Base-by-base conservation (phyloP, 192 early-diverging fungal species). In the Coemansia sp. region DNA sequence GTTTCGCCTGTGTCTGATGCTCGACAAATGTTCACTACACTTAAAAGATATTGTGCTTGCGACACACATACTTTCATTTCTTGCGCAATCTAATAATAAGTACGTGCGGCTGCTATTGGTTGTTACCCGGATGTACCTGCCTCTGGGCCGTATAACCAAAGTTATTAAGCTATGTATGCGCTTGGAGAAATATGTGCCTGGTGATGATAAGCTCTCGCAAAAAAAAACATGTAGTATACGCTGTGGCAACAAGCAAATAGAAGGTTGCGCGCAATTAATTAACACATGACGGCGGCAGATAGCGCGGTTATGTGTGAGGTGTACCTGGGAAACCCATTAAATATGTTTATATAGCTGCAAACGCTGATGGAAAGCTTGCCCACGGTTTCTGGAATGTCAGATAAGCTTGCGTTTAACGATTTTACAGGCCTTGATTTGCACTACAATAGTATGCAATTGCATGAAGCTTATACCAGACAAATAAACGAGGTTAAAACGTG, bases 371-470 rank as follows among this genome's bases (percentile, higher is more conserved):
- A 25, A 8, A 60, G 30, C 2, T 25, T 59, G 38, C 77, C 77
- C 4, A 40, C 66, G 0, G 67, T 57, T 8, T 71, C 71, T 0
- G 77, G 77, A 0, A 67, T 71, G 1, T 50, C 71, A 1, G 77
- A 80, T 45, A 52, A 60, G 16, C 51, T 80, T 10, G 63, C 73
- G 6, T 69, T 69, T 6, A 80, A 80, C 43, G 73, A 80, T 54
- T 80, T 70, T 48, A 58, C 77, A 3, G 69, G 70, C 0, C 47
- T 80, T 23, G 77, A 80, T 60, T 51, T 80, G 9, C 70, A 70
- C 14, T 73, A 73, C 45, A 70, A 80, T 8, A 70, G 64, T 0
- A 29, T 25, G 1, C 58, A 42, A 32, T 40, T 80, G 27, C 46
- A 59, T 9, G 66, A 73, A 1, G 71, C 66, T 10, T 73, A 80